Conservation (phyloP, 2,329 filamentous ascomycete genomes). For the Pezicula rhizophila region DNA sequence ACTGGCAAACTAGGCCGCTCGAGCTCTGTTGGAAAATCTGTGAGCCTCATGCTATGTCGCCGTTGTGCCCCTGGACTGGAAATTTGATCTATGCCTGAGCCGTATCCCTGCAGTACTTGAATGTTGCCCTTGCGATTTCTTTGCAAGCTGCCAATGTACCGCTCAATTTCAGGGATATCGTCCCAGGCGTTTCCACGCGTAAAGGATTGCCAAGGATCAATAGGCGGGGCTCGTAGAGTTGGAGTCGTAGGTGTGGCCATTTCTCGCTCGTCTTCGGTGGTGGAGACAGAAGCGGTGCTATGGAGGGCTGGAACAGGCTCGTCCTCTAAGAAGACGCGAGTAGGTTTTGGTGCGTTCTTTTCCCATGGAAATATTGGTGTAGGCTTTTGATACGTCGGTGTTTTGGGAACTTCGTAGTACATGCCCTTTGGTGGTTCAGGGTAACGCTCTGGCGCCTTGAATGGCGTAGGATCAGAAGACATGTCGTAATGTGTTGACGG, state of each 20-base stretch:
- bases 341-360: constrained; percentile 51
- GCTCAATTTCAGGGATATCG: constrained; percentile 78
- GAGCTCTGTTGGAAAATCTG: constrained; percentile 77
- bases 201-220: constrained; percentile 67
- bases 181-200: constrained; percentile 89
- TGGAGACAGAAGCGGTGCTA: constrained; percentile 31
- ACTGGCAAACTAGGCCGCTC: constrained; percentile 87
- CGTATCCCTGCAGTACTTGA: constrained; percentile 27
- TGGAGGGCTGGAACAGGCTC: constrained; percentile 24
- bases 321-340: constrained; percentile 61
- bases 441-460: constrained; percentile 70
- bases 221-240: constrained; percentile 38
- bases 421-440: constrained; percentile 80
- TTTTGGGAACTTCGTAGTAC: constrained; percentile 77
- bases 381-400: constrained; percentile 52
- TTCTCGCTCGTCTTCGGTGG: constrained; percentile 33
- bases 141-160: constrained; percentile 75
- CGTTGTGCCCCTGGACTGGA: constrained; percentile 19
- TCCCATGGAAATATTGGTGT: constrained; percentile 91
- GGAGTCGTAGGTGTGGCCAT: constrained; percentile 41
- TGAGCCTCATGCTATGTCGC: constrained; percentile 59
- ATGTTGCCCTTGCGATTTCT: constrained; percentile 47
- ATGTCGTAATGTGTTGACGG: constrained; percentile 75
- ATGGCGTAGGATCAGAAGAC: constrained; percentile 69
- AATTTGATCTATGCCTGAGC: constrained; percentile 23